A percentile compares a stretch with the other conserved stretches of the same genome.
phyloP scores from a whole-genome alignment of 495 filamentous ascomycete genomes.

The Choiromyces venosus region DNA sequence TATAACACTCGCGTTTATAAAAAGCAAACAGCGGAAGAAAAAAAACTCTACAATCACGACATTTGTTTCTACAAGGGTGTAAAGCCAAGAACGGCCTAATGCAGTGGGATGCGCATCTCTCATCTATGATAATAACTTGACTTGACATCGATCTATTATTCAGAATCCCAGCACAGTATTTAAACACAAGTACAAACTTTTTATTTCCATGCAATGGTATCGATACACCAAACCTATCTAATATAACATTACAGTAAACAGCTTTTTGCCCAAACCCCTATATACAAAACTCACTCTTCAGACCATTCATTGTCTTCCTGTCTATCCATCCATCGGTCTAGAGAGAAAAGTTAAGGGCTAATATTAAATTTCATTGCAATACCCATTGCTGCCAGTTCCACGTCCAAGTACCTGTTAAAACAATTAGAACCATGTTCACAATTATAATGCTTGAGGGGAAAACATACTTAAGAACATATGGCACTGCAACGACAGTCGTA shows the following conservation, averaged over 20 bases:
- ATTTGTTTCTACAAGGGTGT: neutral
- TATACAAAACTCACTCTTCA: neutral
- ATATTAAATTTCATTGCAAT: slow-evolving; percentile 85
- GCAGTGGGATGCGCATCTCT: neutral
- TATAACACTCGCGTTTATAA: neutral
- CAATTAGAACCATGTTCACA: slow-evolving; percentile 1
- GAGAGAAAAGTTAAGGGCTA: slow-evolving; percentile 46
- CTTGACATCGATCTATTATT: neutral
- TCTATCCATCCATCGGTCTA: neutral
- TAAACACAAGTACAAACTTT: neutral
- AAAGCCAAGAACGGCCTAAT: neutral
- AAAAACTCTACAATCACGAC: neutral
- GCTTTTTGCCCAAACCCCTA: neutral
- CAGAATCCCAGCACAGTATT: neutral
- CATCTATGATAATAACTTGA: neutral
- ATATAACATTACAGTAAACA: neutral
- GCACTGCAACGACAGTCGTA: slow-evolving; percentile 84
- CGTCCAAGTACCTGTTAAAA: slow-evolving; percentile 61
- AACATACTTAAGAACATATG: slow-evolving; percentile 71
- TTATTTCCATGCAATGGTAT: neutral
- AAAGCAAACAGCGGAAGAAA: neutral
- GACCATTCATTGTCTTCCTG: neutral
- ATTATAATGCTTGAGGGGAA: neutral
- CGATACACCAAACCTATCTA: neutral
- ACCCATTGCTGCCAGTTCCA: slow-evolving; percentile 90